These are phyloP conservation scores for Ogataea angusta DNA, from an alignment of 805 yeast species.

Conservation along the genomic window DNA sequence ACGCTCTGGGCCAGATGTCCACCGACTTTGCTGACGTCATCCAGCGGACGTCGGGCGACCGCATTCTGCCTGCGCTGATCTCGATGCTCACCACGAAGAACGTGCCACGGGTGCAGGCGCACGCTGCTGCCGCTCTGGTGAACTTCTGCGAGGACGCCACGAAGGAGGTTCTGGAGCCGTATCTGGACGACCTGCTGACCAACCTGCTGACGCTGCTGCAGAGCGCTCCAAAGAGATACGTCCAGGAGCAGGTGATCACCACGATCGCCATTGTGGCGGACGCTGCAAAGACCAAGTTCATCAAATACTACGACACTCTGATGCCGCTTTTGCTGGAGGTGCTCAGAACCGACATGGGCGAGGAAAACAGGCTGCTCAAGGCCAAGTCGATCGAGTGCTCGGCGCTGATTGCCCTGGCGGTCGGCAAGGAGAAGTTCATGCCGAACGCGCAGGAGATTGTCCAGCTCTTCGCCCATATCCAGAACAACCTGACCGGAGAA, in stretches of 20 bases:
- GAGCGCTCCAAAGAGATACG: conserved; percentile 79
- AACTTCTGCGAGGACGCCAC: conserved; percentile 92
- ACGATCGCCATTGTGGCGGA: conserved; percentile 97
- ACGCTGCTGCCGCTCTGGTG: conserved; percentile 97
- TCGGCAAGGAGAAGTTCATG: conserved; percentile 84
- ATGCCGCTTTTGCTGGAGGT: conserved; percentile 87
- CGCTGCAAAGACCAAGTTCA: conserved; percentile 84
- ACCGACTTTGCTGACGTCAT: conserved; percentile 92
- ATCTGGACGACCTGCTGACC: conserved; percentile 73
- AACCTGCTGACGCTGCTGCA: conserved; percentile 74
- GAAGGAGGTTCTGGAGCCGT: conserved; percentile 87
- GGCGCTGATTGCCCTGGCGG: conserved; percentile 90
- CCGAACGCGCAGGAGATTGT: conserved; percentile 74
- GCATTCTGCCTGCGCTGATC: conserved; percentile 84
- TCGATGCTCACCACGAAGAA: conserved; percentile 70
- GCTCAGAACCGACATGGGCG: conserved; percentile 71
- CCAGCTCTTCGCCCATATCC: conserved; percentile 67
- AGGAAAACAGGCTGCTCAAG: conserved; percentile 72
- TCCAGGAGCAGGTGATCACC: conserved; percentile 95
- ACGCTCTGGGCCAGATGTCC: conserved; percentile 93
- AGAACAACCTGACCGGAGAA: conserved; percentile 47
- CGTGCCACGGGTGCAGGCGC: conserved; percentile 93
- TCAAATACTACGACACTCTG: conserved; percentile 88
- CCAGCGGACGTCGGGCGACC: conserved; percentile 74
- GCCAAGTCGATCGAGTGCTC: conserved; percentile 97